Evolutionary conservation across 1,139 yeast genomes (phyloP).

Genomic region (Debaryomyces sp.): DNA sequence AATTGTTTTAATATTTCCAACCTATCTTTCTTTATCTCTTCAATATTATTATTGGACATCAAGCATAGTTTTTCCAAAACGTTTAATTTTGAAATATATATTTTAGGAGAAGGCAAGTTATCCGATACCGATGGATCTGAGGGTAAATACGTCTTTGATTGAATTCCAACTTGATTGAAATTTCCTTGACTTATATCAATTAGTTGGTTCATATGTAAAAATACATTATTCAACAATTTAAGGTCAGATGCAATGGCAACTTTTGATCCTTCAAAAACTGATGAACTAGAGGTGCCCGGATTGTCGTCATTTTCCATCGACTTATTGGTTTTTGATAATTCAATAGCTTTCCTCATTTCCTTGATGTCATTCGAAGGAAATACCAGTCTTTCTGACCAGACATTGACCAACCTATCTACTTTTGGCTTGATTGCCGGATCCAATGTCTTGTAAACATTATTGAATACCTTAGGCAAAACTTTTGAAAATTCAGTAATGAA

Average conservation of each 20-base stretch:
- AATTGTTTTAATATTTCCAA: conserved; percentile 44
- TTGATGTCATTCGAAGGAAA: conserved; percentile 49
- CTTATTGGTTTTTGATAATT: conserved; percentile 18
- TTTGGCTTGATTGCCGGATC: conserved; percentile 52
- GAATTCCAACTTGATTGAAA: conserved; percentile 46
- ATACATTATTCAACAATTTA: conserved; percentile 35
- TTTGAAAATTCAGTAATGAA: conserved; percentile 60
- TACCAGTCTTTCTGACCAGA: conserved; percentile 73
- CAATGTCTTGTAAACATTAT: conserved; percentile 32
- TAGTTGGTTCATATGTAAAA: conserved; percentile 32
- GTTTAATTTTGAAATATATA: conserved; percentile 49
- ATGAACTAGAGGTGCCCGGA: conserved; percentile 8
- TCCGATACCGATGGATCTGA: conserved; percentile 46
- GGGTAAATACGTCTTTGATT: conserved; percentile 46
- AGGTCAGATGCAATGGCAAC: conserved; percentile 41
- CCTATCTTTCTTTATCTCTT: conserved; percentile 43
- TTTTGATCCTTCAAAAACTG: conserved; percentile 6
- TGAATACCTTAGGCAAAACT: conserved; percentile 44
- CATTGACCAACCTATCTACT: conserved; percentile 64
- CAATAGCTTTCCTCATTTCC: conserved; percentile 42
- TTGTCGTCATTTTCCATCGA: conserved; percentile 6
- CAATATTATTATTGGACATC: conserved; percentile 36
- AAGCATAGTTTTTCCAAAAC: conserved; percentile 46
- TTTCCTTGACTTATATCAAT: conserved; percentile 37
- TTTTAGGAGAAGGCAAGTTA: conserved; percentile 53